phyloP scores from a whole-genome alignment of 2,329 filamentous ascomycete species.

The Phyllosticta citriasiana region DNA sequence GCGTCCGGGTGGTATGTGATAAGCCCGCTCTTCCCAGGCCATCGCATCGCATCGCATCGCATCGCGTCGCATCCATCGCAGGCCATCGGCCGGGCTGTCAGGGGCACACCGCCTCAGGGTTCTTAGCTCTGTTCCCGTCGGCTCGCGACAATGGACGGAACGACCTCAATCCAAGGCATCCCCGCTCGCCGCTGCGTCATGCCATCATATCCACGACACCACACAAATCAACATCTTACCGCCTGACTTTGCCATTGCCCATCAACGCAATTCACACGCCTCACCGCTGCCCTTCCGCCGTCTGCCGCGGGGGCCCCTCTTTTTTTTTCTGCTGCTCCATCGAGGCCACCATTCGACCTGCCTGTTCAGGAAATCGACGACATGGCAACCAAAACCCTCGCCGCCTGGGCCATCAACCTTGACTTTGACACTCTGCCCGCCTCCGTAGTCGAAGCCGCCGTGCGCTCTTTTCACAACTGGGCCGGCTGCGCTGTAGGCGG shows the following conservation, averaged over 20 bases:
- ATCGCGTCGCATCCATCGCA: no score
- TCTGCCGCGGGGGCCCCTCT: neutral
- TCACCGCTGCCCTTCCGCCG: no score
- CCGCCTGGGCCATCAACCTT: constrained; percentile 38
- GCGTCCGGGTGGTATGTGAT: neutral
- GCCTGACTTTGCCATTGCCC: neutral
- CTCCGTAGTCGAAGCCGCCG: constrained; percentile 34
- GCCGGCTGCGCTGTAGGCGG: constrained; percentile 45
- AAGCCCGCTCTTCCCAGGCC: neutral
- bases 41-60: no score
- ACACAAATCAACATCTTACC: neutral
- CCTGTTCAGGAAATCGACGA: neutral
- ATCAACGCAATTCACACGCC: no score
- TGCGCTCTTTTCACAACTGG: constrained; percentile 45
- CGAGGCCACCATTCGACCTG: neutral
- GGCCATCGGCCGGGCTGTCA: neutral
- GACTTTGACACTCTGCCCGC: constrained; percentile 31
- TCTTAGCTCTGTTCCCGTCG: no score
- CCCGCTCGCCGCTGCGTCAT: constrained; percentile 5
- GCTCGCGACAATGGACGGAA: no score
- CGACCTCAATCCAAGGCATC: neutral
- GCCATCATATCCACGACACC: no score
- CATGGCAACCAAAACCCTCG: constrained; percentile 40
- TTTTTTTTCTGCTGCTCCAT: neutral
- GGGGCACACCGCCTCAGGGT: neutral